phyloP scores from a whole-genome alignment of 371 early-diverging fungal genomes.

The Mortierella sp. region DNA sequence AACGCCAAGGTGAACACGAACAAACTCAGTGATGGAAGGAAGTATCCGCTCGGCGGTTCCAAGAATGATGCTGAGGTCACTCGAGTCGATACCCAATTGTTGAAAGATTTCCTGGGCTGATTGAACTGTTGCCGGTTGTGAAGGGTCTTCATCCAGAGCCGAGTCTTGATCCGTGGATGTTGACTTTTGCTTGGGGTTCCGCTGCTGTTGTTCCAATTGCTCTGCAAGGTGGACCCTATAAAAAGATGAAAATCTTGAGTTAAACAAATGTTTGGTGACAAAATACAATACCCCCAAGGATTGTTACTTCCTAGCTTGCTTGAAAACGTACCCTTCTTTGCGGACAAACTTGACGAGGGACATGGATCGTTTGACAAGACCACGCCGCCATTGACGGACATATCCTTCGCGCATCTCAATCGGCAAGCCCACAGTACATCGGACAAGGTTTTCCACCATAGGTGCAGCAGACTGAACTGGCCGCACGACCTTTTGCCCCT shows the following conservation, averaged over 20 bases:
- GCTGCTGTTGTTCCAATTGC: conserved; percentile 41
- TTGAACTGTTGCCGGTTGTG: conserved; percentile 4
- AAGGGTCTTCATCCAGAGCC: conserved; percentile 19
- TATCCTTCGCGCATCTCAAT: conserved; percentile 67
- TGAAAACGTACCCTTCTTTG: conserved; percentile 63
- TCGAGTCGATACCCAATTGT: conserved; percentile 52
- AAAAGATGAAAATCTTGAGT: neutral
- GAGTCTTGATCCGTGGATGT: conserved; percentile 8
- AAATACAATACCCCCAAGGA: neutral
- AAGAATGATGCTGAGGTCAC: conserved; percentile 67
- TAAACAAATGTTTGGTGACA: neutral
- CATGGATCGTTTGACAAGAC: conserved; percentile 61
- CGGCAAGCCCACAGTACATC: conserved; percentile 63
- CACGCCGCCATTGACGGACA: conserved; percentile 69
- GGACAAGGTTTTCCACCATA: conserved; percentile 65
- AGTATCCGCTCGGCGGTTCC: conserved; percentile 69
- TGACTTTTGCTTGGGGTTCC: neutral
- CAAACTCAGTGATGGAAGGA: conserved; percentile 65
- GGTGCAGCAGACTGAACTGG: conserved; percentile 64
- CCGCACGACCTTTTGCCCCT: conserved; percentile 59
- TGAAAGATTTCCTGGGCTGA: conserved; percentile 36
- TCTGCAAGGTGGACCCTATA: conserved; percentile 39
- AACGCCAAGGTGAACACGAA: conserved; percentile 46
- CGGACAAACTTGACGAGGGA: conserved; percentile 67
- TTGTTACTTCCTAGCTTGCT: neutral